Evolutionary conservation across 2,329 filamentous ascomycete genomes (phyloP).

Genomic region (Neoascochyta sp.): DNA sequence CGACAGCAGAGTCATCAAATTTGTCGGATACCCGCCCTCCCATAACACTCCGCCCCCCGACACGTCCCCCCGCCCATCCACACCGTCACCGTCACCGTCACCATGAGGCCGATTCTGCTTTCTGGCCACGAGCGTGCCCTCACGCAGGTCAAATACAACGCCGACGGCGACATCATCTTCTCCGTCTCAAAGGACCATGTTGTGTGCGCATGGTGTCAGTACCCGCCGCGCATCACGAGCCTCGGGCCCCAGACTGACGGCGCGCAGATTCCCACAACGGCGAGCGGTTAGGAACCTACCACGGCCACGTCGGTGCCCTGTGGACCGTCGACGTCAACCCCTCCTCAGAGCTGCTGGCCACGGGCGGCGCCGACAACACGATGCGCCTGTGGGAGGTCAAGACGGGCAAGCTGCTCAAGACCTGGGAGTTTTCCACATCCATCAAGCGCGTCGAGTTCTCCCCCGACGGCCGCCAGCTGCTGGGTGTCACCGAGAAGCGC

Average conservation of each 20-base stretch:
- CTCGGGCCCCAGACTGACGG: slow-evolving; percentile 17
- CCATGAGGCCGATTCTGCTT: slow-evolving; percentile 93
- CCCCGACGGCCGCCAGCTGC: slow-evolving; percentile 82
- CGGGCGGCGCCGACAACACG: slow-evolving; percentile 95
- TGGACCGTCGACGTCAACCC: slow-evolving; percentile 98
- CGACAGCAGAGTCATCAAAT: too few species aligned
- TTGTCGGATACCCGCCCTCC: too few species aligned
- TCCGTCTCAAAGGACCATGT: slow-evolving; percentile 94
- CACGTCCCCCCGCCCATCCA: slow-evolving; percentile 13
- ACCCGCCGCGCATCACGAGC: slow-evolving; percentile 2
- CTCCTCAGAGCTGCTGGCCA: slow-evolving; percentile 85
- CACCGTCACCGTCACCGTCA: slow-evolving; percentile 14
- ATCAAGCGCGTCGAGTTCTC: slow-evolving; percentile 98
- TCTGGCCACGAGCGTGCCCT: slow-evolving; percentile 95
- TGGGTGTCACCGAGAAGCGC: slow-evolving; percentile 97
- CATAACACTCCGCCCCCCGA: slow-evolving; percentile 15
- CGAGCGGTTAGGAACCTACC: slow-evolving; percentile 90
- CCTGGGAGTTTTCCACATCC: slow-evolving; percentile 94
- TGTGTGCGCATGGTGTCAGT: slow-evolving; percentile 81
- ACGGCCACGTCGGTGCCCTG: slow-evolving; percentile 94
- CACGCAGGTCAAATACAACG: slow-evolving; percentile 81
- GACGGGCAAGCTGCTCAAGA: slow-evolving; percentile 88
- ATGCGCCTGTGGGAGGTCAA: slow-evolving; percentile 96
- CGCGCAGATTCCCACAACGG: slow-evolving; percentile 75
- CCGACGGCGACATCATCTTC: slow-evolving; percentile 95